Conservation (phyloP, 257 asterid genomes). For the Petunia secreta region DNA sequence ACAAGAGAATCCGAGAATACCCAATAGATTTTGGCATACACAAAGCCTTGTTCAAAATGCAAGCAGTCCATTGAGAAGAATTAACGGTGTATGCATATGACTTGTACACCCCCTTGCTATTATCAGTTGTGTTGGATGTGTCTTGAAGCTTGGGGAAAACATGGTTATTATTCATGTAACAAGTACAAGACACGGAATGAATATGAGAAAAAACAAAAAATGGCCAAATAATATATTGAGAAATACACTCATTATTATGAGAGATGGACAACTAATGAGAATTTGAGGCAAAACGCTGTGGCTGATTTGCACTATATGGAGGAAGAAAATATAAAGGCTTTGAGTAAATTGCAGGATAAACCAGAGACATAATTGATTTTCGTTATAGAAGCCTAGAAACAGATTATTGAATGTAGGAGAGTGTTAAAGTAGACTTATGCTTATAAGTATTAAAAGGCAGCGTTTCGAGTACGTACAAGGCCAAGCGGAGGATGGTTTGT, state of each 20-base stretch:
- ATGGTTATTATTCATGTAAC: constrained; percentile 22
- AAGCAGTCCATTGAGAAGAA: constrained; percentile 5
- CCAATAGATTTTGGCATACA: constrained; percentile 7
- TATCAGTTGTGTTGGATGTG: constrained; percentile 17
- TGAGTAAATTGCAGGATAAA: constrained; percentile 16
- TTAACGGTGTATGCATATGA: constrained; percentile 7
- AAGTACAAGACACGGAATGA: constrained; percentile 26
- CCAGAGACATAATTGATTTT: constrained; percentile 30
- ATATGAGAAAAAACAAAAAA: constrained; percentile 23
- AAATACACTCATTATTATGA: constrained; percentile 34
- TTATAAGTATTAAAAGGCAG: constrained; percentile 26
- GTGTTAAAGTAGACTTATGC: constrained; percentile 31
- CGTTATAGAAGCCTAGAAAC: constrained; percentile 28
- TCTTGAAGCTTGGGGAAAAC: not conserved
- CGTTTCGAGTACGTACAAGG: constrained; percentile 28
- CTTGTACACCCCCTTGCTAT: not conserved
- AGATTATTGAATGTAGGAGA: constrained; percentile 27
- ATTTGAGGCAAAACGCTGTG: constrained; percentile 21
- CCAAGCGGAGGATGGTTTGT: constrained; percentile 24
- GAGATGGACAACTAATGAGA: constrained; percentile 31
- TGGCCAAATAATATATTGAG: constrained; percentile 28
- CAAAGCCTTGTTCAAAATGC: not conserved
- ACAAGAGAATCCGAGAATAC: constrained; percentile 32
- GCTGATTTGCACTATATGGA: constrained; percentile 24
- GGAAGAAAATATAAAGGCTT: constrained; percentile 20